Evolutionary conservation across 2,329 filamentous ascomycete species (phyloP).

Genomic region (Domatiomyces globalis): DNA sequence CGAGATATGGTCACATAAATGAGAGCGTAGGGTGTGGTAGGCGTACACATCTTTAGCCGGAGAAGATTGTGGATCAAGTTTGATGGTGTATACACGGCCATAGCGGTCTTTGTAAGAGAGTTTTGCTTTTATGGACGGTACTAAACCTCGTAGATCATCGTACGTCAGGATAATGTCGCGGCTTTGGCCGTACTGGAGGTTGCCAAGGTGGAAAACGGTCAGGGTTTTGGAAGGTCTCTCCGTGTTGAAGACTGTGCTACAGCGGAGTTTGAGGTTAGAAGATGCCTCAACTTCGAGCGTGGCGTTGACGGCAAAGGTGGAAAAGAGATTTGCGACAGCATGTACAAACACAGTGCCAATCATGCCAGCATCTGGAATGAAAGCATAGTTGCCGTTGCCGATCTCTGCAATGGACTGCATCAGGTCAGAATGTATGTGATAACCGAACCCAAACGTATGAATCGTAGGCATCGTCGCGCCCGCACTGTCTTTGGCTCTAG

Average conservation of each 20-base stretch:
- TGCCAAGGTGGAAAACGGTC: conserved; percentile 25
- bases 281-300: conserved; percentile 27
- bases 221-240: background rate
- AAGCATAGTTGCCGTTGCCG: conserved; percentile 44
- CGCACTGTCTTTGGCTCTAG: background rate
- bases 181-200: conserved; percentile 47
- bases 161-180: conserved; percentile 36
- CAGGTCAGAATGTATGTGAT: conserved; percentile 36
- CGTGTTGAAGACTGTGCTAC: background rate
- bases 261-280: background rate
- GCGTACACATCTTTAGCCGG: conserved; percentile 18
- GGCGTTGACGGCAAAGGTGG: conserved; percentile 41
- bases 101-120: conserved; percentile 12
- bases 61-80: background rate
- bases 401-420: conserved; percentile 48
- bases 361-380: conserved; percentile 50
- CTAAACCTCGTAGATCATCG: background rate
- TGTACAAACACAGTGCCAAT: conserved; percentile 48
- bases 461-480: conserved; percentile 25
- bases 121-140: conserved; percentile 7
- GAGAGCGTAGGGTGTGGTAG: conserved; percentile 40
- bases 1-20: conserved; percentile 38
- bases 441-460: conserved; percentile 44
- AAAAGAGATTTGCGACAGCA: conserved; percentile 46
- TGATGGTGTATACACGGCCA: background rate